Evolutionary conservation across 2,329 filamentous ascomycete species (phyloP), one percentile per base, ranked within the genome.

Genomic region (Neopestalotiopsis sp.): DNA sequence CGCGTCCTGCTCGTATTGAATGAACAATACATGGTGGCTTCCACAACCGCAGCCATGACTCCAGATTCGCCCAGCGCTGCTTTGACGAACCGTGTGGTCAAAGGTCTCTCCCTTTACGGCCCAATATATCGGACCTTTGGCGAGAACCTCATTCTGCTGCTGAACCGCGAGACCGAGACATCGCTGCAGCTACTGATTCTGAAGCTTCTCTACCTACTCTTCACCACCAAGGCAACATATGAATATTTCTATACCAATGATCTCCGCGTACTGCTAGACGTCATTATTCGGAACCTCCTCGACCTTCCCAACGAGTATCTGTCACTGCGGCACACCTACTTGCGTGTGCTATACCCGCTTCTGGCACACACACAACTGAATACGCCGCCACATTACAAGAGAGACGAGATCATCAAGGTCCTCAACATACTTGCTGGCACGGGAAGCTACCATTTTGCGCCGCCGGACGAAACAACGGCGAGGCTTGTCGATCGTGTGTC

Each of bases 221-320:
- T 99, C 81, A 97, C 95, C 4, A 98, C 94, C 10, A 90, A 90
- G 68, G 89, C 92, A 17, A 99, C 96, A 0, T 94, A 96, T 79
- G 96, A 99, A 81, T 99, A 98, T 81, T 99, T 99, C 78, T 99
- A 98, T 81, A 98, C 94, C 34, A 99, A 99, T 78, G 96, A 99
- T 77, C 86, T 99, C 38, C 93, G 94, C 69, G 96, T 99, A 4
- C 88, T 99, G 17, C 87, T 98, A 61, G 96, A 99, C 77, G 96
- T 99, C 72, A 94, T 99, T 69, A 94, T 99, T 70, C 93, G 96
- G 58, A 99, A 99, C 76, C 86, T 99, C n/a, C 90, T 98, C 75
- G 96, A 99, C 78, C 86, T 99, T 9, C 96, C 97, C 0, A 92
- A 95, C 75, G 95, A 97, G 78, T 90, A 89, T 70, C 85, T 86